phyloP scores from a whole-genome alignment of 495 filamentous ascomycete genomes.

The Staphylotrichum tortipilum region DNA sequence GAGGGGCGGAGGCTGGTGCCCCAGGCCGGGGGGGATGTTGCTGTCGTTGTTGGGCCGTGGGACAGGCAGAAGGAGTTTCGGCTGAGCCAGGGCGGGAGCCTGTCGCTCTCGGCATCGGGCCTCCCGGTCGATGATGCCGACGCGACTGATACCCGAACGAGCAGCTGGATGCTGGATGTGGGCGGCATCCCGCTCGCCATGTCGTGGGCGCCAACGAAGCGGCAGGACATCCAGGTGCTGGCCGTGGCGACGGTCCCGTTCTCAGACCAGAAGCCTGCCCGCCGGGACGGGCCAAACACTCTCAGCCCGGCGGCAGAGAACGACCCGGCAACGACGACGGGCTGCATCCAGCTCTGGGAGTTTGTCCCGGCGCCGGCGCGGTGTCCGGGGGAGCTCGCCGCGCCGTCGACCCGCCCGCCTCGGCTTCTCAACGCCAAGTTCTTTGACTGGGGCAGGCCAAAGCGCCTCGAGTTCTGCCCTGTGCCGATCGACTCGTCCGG shows the following conservation, averaged over 20 bases:
- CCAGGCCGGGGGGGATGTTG: conserved; percentile 23
- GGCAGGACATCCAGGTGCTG: conserved; percentile 30
- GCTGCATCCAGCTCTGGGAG: conserved; percentile 38
- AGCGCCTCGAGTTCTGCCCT: conserved; percentile 39
- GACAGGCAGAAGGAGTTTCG: conserved; percentile 27
- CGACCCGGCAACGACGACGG: too few relatives aligned
- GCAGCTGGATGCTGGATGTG: conserved; percentile 38
- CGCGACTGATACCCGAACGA: conserved; percentile 12
- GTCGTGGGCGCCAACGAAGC: conserved; percentile 34
- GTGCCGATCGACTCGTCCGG: conserved; percentile 22
- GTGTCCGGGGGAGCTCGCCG: conserved; percentile 8
- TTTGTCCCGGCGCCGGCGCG: conserved; percentile 21
- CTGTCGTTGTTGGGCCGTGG: conserved; percentile 30
- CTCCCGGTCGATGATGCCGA: conserved; percentile 11
- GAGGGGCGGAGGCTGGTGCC: conserved; percentile 24
- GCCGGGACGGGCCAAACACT: conserved; percentile 13
- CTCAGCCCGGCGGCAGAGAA: conserved; percentile 14
- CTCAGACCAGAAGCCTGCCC: conserved; percentile 29
- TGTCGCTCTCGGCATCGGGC: conserved; percentile 18
- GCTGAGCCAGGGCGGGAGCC: conserved; percentile 24
- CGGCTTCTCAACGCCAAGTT: conserved; percentile 24
- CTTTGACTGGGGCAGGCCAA: conserved; percentile 35
- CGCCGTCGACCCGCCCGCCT: conserved; percentile 16
- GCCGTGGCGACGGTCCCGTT: conserved; percentile 39
- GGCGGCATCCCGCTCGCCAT: conserved; percentile 37